Conservation (phyloP, 768 basidiomycete genomes). For the Russula sp. region DNA sequence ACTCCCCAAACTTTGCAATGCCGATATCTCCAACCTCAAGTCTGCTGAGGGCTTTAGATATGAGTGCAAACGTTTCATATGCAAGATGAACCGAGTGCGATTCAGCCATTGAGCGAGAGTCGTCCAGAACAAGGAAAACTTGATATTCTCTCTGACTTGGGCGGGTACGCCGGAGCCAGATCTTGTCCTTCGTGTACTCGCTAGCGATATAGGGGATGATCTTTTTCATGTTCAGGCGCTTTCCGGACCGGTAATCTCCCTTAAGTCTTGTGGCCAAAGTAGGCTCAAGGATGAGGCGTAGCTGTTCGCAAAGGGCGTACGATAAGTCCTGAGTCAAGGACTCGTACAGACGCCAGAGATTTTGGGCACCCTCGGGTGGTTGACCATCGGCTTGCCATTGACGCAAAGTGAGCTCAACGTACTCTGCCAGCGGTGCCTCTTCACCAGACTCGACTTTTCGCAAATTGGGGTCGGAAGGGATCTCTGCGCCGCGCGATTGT, state of each 20-base stretch:
- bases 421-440: slow-evolving; percentile 24
- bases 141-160: slow-evolving; percentile 96
- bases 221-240: slow-evolving; percentile 97
- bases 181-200: slow-evolving; percentile 99
- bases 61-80: slow-evolving; percentile 86
- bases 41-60: slow-evolving; percentile 81
- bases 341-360: slow-evolving; percentile 89
- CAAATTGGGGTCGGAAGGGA: neutral
- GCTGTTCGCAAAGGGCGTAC: slow-evolving; percentile 88
- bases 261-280: slow-evolving; percentile 89
- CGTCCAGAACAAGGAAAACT: slow-evolving; percentile 88
- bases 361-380: slow-evolving; percentile 49
- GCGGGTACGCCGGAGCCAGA: slow-evolving; percentile 92
- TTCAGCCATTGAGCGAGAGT: slow-evolving; percentile 95
- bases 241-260: slow-evolving; percentile 96
- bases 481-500: slow-evolving; percentile 22
- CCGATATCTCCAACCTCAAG: slow-evolving; percentile 95
- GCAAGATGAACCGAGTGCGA: slow-evolving; percentile 89
- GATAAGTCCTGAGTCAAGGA: slow-evolving; percentile 87
- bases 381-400: slow-evolving; percentile 57
- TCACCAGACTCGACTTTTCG: slow-evolving; percentile 25
- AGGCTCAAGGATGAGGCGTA: slow-evolving; percentile 92
- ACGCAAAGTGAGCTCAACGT: slow-evolving; percentile 46
- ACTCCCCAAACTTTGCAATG: slow-evolving; percentile 84
- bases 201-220: slow-evolving; percentile 97